These are phyloP conservation scores for Fusarium globosum DNA, from an alignment of 2,329 filamentous ascomycete species.

Conservation along the genomic window DNA sequence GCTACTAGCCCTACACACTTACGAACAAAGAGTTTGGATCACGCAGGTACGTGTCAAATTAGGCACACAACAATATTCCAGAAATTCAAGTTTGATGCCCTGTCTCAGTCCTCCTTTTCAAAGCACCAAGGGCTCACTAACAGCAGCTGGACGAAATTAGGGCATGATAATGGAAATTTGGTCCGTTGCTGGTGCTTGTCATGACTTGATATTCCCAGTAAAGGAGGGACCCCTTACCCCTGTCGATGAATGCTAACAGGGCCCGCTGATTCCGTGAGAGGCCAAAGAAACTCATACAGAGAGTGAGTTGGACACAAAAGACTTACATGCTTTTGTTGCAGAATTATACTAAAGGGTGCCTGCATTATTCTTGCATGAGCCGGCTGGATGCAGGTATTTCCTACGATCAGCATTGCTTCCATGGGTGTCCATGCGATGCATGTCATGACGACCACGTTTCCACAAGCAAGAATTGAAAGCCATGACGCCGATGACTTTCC, in stretches of 20 bases:
- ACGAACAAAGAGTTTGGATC: conserved; percentile 24
- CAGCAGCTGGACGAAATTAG: conserved; percentile 23
- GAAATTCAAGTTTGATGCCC: conserved; percentile 24
- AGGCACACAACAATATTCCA: conserved; percentile 31
- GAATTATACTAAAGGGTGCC: conserved; percentile 4
- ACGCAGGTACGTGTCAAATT: conserved; percentile 36
- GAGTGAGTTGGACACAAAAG: conserved; percentile 26
- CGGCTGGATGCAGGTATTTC: conserved; percentile 15
- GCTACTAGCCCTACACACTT: conserved; percentile 37
- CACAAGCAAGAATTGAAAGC: conserved; percentile 10
- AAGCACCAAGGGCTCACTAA: conserved; percentile 28
- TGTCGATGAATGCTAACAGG: conserved; percentile 26
- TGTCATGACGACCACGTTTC: conserved; percentile 42
- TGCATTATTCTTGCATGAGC: conserved; percentile 29
- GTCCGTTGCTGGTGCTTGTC: conserved; percentile 21
- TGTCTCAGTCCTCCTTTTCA: conserved; percentile 40
- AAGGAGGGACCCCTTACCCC: conserved; percentile 29
- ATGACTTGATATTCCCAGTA: conserved; percentile 29
- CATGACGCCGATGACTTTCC: conserved; percentile 32
- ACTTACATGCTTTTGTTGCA: conserved; percentile 3
- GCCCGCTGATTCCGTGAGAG: conserved; percentile 23
- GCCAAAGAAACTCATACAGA: conserved; percentile 22
- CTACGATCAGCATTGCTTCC: conserved; percentile 24
- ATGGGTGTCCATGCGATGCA: conserved; percentile 35
- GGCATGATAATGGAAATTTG: conserved; percentile 42